A percentile compares a stretch with the other conserved stretches of the same genome.
Evolutionary conservation across 2,329 filamentous ascomycete species (phyloP).

Genomic region (Scytalidium lignicola): DNA sequence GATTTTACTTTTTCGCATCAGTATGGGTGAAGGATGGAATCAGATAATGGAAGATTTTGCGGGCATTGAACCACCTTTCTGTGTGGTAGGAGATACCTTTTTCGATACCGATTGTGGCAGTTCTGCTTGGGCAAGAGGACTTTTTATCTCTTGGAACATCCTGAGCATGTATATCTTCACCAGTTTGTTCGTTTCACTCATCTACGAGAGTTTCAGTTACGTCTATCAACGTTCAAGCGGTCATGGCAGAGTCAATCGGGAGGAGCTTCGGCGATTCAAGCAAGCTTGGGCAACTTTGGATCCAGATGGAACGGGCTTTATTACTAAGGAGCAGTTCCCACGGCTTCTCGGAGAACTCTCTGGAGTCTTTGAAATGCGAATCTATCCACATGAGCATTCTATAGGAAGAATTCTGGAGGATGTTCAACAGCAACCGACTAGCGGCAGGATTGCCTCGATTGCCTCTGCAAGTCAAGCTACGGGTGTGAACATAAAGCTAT

Average conservation of each 20-base stretch:
- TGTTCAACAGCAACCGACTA: constrained; percentile 42
- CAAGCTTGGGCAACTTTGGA: constrained; percentile 97
- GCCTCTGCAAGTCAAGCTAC: constrained; percentile 45
- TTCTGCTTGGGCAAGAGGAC: constrained; percentile 74
- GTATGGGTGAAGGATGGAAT: constrained; percentile 95
- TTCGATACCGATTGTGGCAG: constrained; percentile 92
- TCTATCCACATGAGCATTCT: constrained; percentile 88
- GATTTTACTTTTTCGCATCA: constrained; percentile 88
- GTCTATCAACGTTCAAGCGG: constrained; percentile 96
- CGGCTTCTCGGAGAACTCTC: constrained; percentile 86
- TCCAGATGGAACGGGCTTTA: constrained; percentile 85
- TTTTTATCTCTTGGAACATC: constrained; percentile 98
- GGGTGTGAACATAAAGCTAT: constrained; percentile 64
- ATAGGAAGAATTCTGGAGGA: constrained; percentile 84
- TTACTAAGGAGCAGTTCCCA: constrained; percentile 84
- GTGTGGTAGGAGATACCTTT: constrained; percentile 67
- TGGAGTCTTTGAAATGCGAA: constrained; percentile 93
- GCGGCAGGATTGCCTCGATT: constrained; percentile 46
- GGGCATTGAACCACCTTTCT: constrained; percentile 71
- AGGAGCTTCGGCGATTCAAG: constrained; percentile 95
- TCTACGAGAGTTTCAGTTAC: constrained; percentile 99
- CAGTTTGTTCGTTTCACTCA: constrained; percentile 95
- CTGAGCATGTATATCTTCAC: constrained; percentile 99
- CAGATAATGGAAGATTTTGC: constrained; percentile 95
- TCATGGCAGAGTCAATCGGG: constrained; percentile 82